Evolutionary conservation across 176 grass and related monocot species (phyloP).

Genomic region (Ensete ventricosum): DNA sequence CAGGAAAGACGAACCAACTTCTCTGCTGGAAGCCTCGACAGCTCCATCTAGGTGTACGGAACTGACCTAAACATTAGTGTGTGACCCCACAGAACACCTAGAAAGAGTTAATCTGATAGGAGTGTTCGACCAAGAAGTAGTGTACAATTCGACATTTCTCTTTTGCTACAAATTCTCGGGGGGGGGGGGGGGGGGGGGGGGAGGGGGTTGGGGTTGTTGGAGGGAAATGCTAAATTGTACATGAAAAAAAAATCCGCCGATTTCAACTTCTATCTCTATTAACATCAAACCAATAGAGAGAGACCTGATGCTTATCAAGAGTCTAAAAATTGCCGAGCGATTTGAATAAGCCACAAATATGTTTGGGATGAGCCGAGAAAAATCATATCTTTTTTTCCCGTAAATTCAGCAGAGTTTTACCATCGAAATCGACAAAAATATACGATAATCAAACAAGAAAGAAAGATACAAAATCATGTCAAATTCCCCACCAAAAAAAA

Average conservation of each 20-base stretch:
- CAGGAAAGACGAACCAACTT: background rate
- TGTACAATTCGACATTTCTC: background rate
- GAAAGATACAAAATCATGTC: background rate
- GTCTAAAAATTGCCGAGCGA: background rate
- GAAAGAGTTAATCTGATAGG: background rate
- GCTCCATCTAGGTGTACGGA: background rate
- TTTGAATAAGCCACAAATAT: background rate
- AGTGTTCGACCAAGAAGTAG: background rate
- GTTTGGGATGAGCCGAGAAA: background rate
- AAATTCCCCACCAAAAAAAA: background rate
- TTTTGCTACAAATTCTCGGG: background rate
- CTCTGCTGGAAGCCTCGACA: background rate
- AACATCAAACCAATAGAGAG: background rate
- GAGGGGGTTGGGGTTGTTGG: too few relatives aligned
- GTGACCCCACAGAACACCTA: background rate
- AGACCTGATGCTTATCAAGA: background rate
- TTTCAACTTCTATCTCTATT: background rate
- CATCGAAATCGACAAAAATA: background rate
- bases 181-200: background rate
- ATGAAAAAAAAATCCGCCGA: background rate
- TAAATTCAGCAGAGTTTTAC: too few relatives aligned
- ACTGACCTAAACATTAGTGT: background rate
- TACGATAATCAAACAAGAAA: background rate
- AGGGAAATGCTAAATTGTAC: background rate
- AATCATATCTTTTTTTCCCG: background rate